Base-by-base conservation (phyloP, 2,329 filamentous ascomycete genomes). In the Escovopsis weberi region DNA sequence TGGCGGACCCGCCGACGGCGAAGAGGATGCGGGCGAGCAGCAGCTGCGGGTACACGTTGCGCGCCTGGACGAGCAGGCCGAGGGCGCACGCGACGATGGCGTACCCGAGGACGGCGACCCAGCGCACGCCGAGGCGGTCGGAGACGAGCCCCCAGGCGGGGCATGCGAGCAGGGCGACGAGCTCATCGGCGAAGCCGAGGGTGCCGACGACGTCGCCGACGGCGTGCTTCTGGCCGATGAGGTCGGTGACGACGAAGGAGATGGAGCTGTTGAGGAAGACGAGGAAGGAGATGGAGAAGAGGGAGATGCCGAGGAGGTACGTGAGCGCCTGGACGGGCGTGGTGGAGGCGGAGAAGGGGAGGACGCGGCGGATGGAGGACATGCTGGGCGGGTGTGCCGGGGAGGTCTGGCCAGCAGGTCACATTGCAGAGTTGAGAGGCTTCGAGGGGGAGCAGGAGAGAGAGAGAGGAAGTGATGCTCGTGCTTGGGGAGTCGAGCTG, bases 231-330 rank as follows among this genome's bases (percentile, higher is more conserved):
- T 82, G 72, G 46, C 82, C 83, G 51, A 93, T 79, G 47, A 86
- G 72, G 59, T 89, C 82, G 47, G 84, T 89, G 47, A 93, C 78
- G 45, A 91, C 82, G 62, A 91, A 93, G 43, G 82, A 86, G 46
- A 91, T 71, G 56, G 78, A 81, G 65, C 79, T 83, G 67, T 91
- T 91, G 48, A 93, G 74, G 64, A 93, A 93, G 54, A 93, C 85
- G 50, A 93, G 80, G 65, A 91, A 91, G 43, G 82, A 82, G 55
- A 93, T 91, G 61, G 80, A 85, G 68, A 89, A 89, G 52, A 93
- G 77, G 47, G 82, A 84, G 55, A 91, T 82, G 57, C 80, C 81
- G 49, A 87, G 71, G 33, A 93, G 76, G 60, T 93, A 93, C 28
- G 84, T 82, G 44, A 73, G 59, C n/a, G 75, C 78, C 55, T 82